Evolutionary conservation across 1,139 yeast genomes (phyloP), one percentile per base, ranked within the genome.

Genomic region (Magnusiomyces paraingens): DNA sequence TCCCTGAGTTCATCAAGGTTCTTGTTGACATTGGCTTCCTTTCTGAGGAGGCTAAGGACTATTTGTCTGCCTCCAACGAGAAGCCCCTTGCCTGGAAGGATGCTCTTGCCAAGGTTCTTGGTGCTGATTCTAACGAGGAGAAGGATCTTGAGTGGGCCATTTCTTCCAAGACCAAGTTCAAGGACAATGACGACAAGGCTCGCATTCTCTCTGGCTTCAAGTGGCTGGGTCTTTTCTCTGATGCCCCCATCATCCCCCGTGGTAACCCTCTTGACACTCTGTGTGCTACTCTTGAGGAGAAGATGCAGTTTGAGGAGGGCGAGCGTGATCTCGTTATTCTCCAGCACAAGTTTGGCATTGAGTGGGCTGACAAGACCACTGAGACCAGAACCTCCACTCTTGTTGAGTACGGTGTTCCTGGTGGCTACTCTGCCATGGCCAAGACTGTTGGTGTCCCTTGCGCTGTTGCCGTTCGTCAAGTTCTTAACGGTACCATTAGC

Each of bases 401-500:
- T 70, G 93, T 90, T 51, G 96, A 90, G 73, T 89, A 87, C 73
- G 99, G 99, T 77, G 83, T 81, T 65, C 89, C 89, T 66, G 82
- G 86, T 57, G 97, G 98, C 56, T 93, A 91, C 82, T 86, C 96
- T 47, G 91, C 98, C 51, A 93, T 93, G 99, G 99, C 99, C 63
- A 91, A 93, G 71, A 80, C 89, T 63, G 99, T 93, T 57, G 99
- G 99, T 77, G 94, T 90, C 62, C 99, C 99, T 62, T 93, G 96
- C 74, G 97, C 97, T 57, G 95, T 93, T 70, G 99, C 98, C 44
- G 79, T 86, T 59, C 83, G 83, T 75, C 86, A 87, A 73, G 87
- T 93, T 62, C 80, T 93, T 66, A 81, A 86, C 63, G 96, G 96
- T 60, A 82, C 85, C 60, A 85, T 89, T 68, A 77, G 78, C 66